A percentile compares a stretch with the other conserved stretches of the same genome.
These are phyloP conservation scores for Trichophyton schoenleinii DNA, from an alignment of 2,329 filamentous ascomycete species.

Conservation along the genomic window DNA sequence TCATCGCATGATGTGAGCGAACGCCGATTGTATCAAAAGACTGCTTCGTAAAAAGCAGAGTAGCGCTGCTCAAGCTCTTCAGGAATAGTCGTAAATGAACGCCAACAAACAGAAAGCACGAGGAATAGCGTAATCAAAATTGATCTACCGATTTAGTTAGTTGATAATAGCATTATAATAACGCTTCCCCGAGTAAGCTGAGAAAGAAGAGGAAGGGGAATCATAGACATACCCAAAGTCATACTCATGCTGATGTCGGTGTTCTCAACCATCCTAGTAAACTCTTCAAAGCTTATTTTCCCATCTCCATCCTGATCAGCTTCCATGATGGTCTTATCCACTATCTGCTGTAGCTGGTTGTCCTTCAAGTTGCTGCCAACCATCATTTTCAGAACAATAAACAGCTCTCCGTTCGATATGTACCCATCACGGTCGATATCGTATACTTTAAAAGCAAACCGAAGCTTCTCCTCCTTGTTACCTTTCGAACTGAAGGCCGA, in stretches of 20 bases:
- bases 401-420: constrained; percentile 97
- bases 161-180: not conserved
- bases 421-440: constrained; percentile 97
- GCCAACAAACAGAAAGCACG: not conserved
- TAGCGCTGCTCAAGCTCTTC: not conserved
- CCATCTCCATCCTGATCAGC: constrained; percentile 91
- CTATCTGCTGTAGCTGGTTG: constrained; percentile 95
- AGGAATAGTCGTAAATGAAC: not conserved
- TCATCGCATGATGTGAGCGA: not conserved
- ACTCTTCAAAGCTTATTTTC: constrained; percentile 98
- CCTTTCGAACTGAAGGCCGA: constrained; percentile 95
- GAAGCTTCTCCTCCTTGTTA: constrained; percentile 97
- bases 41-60: not conserved
- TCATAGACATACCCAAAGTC: constrained; percentile 45
- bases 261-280: constrained; percentile 96
- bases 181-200: not conserved
- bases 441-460: constrained; percentile 98
- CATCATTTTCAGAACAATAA: constrained; percentile 99
- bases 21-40: not conserved
- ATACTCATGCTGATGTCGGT: constrained; percentile 61
- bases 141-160: not conserved
- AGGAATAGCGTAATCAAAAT: not conserved
- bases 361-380: constrained; percentile 98
- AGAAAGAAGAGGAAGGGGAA: not conserved
- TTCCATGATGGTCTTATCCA: constrained; percentile 99